Percentiles rank a stretch among this genome's conserved stretches.
phyloP scores from a whole-genome alignment of 2,329 filamentous ascomycete species.

The Fusarium abutilonis region DNA sequence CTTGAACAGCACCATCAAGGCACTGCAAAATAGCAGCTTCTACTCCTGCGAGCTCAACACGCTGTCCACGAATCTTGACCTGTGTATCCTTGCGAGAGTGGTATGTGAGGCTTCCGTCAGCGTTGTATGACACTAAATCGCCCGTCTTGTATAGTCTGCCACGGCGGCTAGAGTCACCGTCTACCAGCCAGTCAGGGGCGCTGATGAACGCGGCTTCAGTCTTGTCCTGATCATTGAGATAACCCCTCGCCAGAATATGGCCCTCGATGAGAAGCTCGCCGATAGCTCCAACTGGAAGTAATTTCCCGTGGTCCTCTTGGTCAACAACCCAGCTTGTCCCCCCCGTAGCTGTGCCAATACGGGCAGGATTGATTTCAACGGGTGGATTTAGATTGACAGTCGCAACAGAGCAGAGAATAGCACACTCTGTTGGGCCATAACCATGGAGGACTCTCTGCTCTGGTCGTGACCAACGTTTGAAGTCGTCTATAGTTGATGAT shows the following conservation, averaged over 20 bases:
- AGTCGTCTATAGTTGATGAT: slow-evolving; percentile 4
- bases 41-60: slow-evolving; percentile 3
- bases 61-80: background rate
- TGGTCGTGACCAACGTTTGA: slow-evolving; percentile 15
- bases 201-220: slow-evolving; percentile 10
- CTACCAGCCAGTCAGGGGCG: slow-evolving; percentile 5
- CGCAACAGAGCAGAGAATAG: slow-evolving; percentile 9
- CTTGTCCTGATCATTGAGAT: slow-evolving; percentile 5
- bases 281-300: slow-evolving; percentile 2
- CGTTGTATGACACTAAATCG: background rate
- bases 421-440: slow-evolving; percentile 20
- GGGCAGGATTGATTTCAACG: background rate
- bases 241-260: slow-evolving; percentile 6
- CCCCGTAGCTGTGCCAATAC: slow-evolving; percentile 11
- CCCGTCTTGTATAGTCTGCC: slow-evolving; percentile 35
- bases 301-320: slow-evolving; percentile 9
- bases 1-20: background rate
- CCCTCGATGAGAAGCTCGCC: slow-evolving; percentile 21
- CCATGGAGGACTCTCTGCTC: slow-evolving; percentile 8
- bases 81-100: background rate
- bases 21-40: no score
- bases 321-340: slow-evolving; percentile 20
- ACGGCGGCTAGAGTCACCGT: background rate
- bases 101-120: background rate
- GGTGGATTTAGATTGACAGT: background rate